Conservation (phyloP, 2,329 filamentous ascomycete species). For the Claviceps sp. region DNA sequence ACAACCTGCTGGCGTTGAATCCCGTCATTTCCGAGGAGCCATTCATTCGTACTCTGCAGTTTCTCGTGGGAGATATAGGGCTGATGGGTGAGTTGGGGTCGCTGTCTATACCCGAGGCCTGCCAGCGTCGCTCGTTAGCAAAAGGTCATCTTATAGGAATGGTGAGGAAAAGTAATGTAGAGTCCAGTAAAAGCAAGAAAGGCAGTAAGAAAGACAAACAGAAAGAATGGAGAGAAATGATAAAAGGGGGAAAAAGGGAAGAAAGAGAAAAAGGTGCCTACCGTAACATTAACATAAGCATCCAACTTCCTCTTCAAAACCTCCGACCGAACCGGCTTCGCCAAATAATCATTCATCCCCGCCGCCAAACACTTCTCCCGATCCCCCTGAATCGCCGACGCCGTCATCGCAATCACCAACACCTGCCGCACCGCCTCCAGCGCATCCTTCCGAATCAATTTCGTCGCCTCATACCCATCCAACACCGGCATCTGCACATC, state of each 20-base stretch:
- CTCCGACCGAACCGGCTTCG: constrained; percentile 85
- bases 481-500: constrained; percentile 93
- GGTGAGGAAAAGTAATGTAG: background rate
- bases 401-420: constrained; percentile 95
- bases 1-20: constrained; percentile 3
- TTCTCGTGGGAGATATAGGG: constrained; percentile 8
- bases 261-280: constrained; percentile 8
- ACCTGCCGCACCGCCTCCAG: constrained; percentile 67
- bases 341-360: constrained; percentile 95
- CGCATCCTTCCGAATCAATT: constrained; percentile 62
- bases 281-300: constrained; percentile 33
- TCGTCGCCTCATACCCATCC: constrained; percentile 85
- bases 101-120: background rate
- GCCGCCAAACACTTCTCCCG: constrained; percentile 89
- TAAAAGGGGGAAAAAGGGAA: background rate
- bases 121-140: background rate
- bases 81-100: constrained; percentile 1
- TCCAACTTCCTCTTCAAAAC: constrained; percentile 73
- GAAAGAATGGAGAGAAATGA: no score
- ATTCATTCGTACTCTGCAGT: constrained; percentile 1
- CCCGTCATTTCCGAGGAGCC: constrained; percentile 2
- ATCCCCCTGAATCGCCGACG: constrained; percentile 85
- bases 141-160: background rate
- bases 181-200: background rate
- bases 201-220: background rate